Percentiles rank a stretch among this genome's conserved stretches.
These are phyloP conservation scores for Xylariaceae sp. DNA, from an alignment of 2,329 filamentous ascomycete genomes.

Conservation along the genomic window DNA sequence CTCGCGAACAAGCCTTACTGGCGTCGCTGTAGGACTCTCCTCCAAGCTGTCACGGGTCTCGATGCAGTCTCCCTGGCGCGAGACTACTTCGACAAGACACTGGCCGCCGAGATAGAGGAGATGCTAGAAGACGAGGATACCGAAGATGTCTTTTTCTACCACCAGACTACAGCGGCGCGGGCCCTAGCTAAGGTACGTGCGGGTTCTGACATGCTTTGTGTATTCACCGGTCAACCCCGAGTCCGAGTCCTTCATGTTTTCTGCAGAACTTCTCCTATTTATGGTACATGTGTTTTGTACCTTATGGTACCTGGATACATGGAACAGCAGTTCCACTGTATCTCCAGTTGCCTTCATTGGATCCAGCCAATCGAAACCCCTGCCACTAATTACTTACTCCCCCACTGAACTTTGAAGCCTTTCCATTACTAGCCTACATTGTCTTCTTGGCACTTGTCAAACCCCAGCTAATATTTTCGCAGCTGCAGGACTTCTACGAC, in stretches of 20 bases:
- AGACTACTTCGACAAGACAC: conserved; percentile 3
- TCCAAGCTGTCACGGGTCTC: conserved; percentile 1
- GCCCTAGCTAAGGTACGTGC: conserved; percentile 6
- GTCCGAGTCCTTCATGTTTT: too few species aligned
- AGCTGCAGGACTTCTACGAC: conserved; percentile 7
- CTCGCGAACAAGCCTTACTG: background rate
- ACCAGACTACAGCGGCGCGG: background rate
- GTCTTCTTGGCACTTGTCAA: background rate
- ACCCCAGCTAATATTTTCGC: conserved; percentile 11
- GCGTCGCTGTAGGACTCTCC: conserved; percentile 1
- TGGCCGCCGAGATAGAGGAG: background rate
- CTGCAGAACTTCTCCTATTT: too few species aligned
- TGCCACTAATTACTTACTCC: too few species aligned
- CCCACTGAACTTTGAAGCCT: too few species aligned
- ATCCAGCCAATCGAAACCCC: conserved; percentile 1
- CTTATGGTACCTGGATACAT: too few species aligned
- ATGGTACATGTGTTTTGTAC: too few species aligned
- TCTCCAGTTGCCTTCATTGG: too few species aligned
- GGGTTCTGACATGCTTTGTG: background rate
- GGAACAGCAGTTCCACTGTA: too few species aligned
- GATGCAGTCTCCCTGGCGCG: conserved; percentile 1
- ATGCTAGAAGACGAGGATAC: background rate
- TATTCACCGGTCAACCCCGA: too few species aligned
- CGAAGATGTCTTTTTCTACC: conserved; percentile 9
- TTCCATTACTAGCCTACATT: too few species aligned